Conservation (phyloP, 176 grass and related monocot genomes). For the Microstegium vimineum region DNA sequence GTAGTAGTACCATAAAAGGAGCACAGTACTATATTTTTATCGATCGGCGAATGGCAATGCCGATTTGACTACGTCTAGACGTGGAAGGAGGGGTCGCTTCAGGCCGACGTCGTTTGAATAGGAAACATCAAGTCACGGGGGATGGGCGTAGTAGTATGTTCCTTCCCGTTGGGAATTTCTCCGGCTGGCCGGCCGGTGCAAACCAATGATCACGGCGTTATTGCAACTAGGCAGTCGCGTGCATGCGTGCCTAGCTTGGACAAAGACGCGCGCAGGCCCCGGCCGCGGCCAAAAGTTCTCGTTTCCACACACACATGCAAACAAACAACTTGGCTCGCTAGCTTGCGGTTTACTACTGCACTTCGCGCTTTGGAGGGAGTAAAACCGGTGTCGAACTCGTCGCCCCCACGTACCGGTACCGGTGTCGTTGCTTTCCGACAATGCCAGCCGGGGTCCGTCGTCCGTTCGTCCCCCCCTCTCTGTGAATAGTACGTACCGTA, state of each 20-base stretch:
- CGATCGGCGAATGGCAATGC: neutral
- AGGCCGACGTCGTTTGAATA: slow-evolving; percentile 17
- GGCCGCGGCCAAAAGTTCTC: neutral
- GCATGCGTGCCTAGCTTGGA: neutral
- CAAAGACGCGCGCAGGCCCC: too few species aligned
- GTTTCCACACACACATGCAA: neutral
- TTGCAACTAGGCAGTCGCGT: neutral
- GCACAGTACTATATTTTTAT: neutral
- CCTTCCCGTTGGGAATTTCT: slow-evolving; percentile 1
- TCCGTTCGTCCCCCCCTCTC: too few species aligned
- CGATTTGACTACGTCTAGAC: slow-evolving; percentile 30
- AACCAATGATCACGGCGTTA: slow-evolving; percentile 25
- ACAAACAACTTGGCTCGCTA: neutral
- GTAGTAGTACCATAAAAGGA: too few species aligned
- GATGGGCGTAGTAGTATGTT: neutral
- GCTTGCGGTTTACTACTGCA: neutral
- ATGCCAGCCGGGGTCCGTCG: too few species aligned
- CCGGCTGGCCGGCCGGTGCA: neutral
- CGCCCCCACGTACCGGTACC: too few species aligned
- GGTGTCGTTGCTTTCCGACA: neutral
- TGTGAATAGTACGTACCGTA: too few species aligned
- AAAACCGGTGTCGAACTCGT: neutral
- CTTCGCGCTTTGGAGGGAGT: neutral
- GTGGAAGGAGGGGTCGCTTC: slow-evolving; percentile 23
- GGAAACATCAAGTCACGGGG: slow-evolving; percentile 16